A percentile compares a stretch with the other conserved stretches of the same genome.
Conservation (phyloP, 768 basidiomycete genomes). For the Chalciporus piperatus region DNA sequence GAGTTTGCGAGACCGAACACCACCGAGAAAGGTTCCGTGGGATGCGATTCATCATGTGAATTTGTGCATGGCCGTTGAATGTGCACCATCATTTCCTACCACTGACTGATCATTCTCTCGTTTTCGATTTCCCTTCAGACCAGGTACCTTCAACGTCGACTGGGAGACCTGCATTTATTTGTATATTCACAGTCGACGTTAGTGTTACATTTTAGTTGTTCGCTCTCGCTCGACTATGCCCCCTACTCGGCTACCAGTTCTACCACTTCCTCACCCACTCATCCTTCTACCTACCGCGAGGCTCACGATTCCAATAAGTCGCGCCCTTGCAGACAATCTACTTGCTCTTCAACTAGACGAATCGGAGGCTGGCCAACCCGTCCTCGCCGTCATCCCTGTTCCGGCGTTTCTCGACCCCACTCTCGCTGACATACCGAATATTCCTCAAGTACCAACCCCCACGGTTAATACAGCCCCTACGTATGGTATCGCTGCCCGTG, state of each 20-base stretch:
- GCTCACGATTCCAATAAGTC: conserved; percentile 64
- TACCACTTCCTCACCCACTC: conserved; percentile 68
- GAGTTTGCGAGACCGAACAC: too few species aligned
- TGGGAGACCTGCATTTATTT: too few species aligned
- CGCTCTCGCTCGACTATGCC: conserved; percentile 14
- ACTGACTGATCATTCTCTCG: too few species aligned
- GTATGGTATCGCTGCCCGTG: conserved; percentile 69
- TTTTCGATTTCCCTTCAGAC: too few species aligned
- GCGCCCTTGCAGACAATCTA: conserved; percentile 59
- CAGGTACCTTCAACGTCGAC: too few species aligned
- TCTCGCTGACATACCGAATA: conserved; percentile 13
- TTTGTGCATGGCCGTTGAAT: too few species aligned
- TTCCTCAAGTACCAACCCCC: background rate
- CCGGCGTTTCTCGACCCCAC: conserved; percentile 24
- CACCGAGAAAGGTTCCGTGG: too few species aligned
- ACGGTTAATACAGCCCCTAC: conserved; percentile 35
- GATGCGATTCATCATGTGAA: too few species aligned
- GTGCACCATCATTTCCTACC: too few species aligned
- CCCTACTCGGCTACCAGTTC: conserved; percentile 54
- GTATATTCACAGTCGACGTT: too few species aligned
- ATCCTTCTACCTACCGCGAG: conserved; percentile 74
- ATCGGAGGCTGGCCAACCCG: conserved; percentile 58
- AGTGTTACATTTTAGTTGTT: background rate
- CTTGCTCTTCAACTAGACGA: conserved; percentile 60
- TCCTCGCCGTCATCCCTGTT: conserved; percentile 66